Conservation (phyloP, 108 stramenopile species). For the Skeletonema costatum region DNA sequence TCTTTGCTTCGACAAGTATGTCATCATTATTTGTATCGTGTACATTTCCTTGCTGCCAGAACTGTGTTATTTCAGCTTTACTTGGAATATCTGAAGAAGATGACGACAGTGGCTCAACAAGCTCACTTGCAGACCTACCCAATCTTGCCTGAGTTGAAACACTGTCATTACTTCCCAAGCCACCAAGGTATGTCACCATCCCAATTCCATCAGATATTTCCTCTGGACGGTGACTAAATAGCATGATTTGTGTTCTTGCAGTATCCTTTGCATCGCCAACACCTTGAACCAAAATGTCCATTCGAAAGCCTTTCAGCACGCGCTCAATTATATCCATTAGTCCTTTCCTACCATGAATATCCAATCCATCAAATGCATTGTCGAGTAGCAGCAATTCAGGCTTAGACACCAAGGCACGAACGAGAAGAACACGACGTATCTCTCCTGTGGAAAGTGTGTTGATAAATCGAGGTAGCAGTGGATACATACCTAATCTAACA, state of each 20-base stretch:
- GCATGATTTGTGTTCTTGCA: slow-evolving; percentile 64
- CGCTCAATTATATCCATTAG: slow-evolving; percentile 58
- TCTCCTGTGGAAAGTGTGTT: slow-evolving; percentile 73
- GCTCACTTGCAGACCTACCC: slow-evolving; percentile 33
- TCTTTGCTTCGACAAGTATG: slow-evolving; percentile 17
- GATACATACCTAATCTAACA: slow-evolving; percentile 75
- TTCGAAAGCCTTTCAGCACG: slow-evolving; percentile 67
- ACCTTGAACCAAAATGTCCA: slow-evolving; percentile 75
- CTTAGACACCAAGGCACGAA: slow-evolving; percentile 55
- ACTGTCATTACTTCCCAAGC: slow-evolving; percentile 1
- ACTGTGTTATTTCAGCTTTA: slow-evolving; percentile 10
- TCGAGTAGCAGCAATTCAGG: slow-evolving; percentile 72
- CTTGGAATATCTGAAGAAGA: slow-evolving; percentile 4
- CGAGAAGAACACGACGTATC: slow-evolving; percentile 78
- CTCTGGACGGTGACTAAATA: slow-evolving; percentile 71
- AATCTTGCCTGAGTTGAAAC: slow-evolving; percentile 34
- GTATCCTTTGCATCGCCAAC: slow-evolving; percentile 54
- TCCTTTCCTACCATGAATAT: slow-evolving; percentile 55
- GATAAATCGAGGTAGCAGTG: slow-evolving; percentile 59
- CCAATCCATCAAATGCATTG: slow-evolving; percentile 86
- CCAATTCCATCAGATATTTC: slow-evolving; percentile 67
- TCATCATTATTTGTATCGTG: background rate
- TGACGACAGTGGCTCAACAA: slow-evolving; percentile 28
- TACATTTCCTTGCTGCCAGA: slow-evolving; percentile 25
- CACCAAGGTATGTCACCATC: slow-evolving; percentile 38